phyloP scores from a whole-genome alignment of 495 filamentous ascomycete species.

The Penicillium turbatum region DNA sequence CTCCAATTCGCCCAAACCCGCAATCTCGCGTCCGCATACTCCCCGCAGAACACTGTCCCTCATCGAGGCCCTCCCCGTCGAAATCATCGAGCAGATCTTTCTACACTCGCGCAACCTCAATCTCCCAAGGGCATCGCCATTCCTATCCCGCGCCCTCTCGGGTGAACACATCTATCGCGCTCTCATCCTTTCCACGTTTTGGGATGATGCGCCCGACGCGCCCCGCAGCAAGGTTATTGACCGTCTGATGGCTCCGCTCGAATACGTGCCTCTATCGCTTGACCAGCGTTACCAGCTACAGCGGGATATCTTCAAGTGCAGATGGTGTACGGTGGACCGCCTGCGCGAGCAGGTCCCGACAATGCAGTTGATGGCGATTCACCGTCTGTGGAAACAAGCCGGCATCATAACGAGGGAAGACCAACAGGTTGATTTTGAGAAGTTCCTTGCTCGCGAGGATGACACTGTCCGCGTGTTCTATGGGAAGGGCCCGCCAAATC shows the following conservation, averaged over 20 bases:
- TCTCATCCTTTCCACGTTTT: constrained; percentile 40
- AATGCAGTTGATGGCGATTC: constrained; percentile 31
- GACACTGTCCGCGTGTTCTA: constrained; percentile 11
- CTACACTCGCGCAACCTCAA: constrained; percentile 46
- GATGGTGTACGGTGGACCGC: constrained; percentile 38
- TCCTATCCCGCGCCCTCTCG: constrained; percentile 36
- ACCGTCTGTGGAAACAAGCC: constrained; percentile 31
- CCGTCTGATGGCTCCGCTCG: constrained; percentile 30
- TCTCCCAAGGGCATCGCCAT: constrained; percentile 42
- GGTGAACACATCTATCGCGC: constrained; percentile 39
- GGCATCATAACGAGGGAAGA: constrained; percentile 24
- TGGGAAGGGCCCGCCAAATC: constrained; percentile 7
- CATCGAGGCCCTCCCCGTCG: constrained; percentile 50
- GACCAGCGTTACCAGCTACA: constrained; percentile 30
- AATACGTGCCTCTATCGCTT: constrained; percentile 24
- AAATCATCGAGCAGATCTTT: constrained; percentile 53
- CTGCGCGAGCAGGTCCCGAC: constrained; percentile 30
- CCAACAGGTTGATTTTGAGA: constrained; percentile 18
- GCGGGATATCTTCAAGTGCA: constrained; percentile 28
- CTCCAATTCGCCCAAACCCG: constrained; percentile 2
- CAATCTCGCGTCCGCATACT: not conserved
- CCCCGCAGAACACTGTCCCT: constrained; percentile 23
- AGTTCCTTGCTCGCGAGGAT: constrained; percentile 22
- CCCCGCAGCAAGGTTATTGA: constrained; percentile 16
- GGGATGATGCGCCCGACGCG: constrained; percentile 23